Evolutionary conservation across 2,329 filamentous ascomycete species (phyloP).

Genomic region (Aspergillus aculeatus): DNA sequence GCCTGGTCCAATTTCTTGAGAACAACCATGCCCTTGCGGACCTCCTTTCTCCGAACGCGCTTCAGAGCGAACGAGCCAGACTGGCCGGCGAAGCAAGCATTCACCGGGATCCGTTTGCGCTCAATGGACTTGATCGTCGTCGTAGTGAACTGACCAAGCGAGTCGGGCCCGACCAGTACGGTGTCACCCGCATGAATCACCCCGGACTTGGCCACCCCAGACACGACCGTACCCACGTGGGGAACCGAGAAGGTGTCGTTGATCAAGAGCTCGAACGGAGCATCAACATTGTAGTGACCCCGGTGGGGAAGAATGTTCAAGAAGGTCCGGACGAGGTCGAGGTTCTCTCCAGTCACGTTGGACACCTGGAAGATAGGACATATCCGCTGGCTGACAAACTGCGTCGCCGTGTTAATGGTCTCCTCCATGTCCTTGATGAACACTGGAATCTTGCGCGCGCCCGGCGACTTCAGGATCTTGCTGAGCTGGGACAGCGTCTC

Average conservation of each 20-base stretch:
- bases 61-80: constrained; percentile 90
- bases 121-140: constrained; percentile 92
- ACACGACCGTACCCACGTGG: constrained; percentile 93
- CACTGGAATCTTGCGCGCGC: constrained; percentile 90
- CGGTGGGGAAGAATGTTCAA: constrained; percentile 94
- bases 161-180: constrained; percentile 86
- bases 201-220: constrained; percentile 84
- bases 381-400: constrained; percentile 92
- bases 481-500: constrained; percentile 90
- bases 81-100: constrained; percentile 85
- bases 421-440: constrained; percentile 91
- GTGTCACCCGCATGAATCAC: constrained; percentile 87
- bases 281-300: constrained; percentile 83
- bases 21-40: constrained; percentile 97
- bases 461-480: constrained; percentile 89
- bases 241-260: constrained; percentile 99
- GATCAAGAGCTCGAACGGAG: constrained; percentile 89
- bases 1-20: constrained; percentile 76
- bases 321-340: constrained; percentile 88
- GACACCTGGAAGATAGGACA: constrained; percentile 98
- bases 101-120: constrained; percentile 85
- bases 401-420: constrained; percentile 90
- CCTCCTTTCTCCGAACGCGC: constrained; percentile 82
- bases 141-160: constrained; percentile 80
- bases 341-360: constrained; percentile 89